These are phyloP conservation scores for Ceratocystis huliohia DNA, from an alignment of 2,329 filamentous ascomycete genomes.

Conservation along the genomic window DNA sequence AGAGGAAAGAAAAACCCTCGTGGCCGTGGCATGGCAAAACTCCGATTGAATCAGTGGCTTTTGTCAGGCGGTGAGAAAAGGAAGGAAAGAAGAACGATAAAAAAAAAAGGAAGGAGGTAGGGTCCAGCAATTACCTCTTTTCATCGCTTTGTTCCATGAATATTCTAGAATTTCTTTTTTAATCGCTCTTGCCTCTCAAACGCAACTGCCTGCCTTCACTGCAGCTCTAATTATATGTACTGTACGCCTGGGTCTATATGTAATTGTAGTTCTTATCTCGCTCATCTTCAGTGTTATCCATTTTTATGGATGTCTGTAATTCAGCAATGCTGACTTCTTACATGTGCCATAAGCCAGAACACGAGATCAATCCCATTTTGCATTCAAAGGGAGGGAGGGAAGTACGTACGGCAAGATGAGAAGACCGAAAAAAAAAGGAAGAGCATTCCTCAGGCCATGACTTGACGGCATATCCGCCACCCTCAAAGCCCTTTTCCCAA, in stretches of 20 bases:
- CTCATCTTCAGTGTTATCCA: neutral
- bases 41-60: neutral
- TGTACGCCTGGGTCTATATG: too few relatives aligned
- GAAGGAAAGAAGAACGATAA: neutral
- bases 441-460: slow-evolving; percentile 6
- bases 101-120: too few relatives aligned
- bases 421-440: neutral
- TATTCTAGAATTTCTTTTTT: slow-evolving; percentile 9
- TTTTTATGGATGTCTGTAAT: neutral
- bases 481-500: neutral
- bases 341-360: too few relatives aligned
- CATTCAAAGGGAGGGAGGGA: neutral
- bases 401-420: neutral
- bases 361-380: neutral
- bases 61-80: slow-evolving; percentile 5
- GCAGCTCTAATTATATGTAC: too few relatives aligned
- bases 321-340: neutral
- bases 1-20: too few relatives aligned
- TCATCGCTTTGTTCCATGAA: neutral
- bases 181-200: neutral
- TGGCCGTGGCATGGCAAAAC: neutral
- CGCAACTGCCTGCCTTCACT: neutral
- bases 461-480: slow-evolving; percentile 4
- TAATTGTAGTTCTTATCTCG: neutral
- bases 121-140: too few relatives aligned